Percentiles rank a stretch among this genome's conserved stretches.
Conservation (phyloP, 805 yeast genomes). For the Candida maesae region DNA sequence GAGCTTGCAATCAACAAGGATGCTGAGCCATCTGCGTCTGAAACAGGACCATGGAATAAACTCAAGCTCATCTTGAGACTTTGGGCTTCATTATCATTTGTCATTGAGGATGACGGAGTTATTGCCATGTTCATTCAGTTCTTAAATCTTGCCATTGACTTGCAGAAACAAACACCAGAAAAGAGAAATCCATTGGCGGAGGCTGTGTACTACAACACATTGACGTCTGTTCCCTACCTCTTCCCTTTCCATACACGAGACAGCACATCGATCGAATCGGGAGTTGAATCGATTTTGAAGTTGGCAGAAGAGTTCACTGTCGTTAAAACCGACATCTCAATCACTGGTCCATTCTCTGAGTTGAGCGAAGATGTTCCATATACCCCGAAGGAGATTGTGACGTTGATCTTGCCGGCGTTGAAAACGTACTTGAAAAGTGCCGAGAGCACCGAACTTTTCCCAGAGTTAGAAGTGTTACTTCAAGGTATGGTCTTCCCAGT, state of each 20-base stretch:
- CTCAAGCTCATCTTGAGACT: slow-evolving; percentile 70
- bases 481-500: slow-evolving; percentile 14
- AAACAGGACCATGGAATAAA: slow-evolving; percentile 62
- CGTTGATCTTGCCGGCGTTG: slow-evolving; percentile 51
- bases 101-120: slow-evolving; percentile 49
- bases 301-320: slow-evolving; percentile 40
- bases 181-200: slow-evolving; percentile 60
- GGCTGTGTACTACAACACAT: slow-evolving; percentile 57
- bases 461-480: slow-evolving; percentile 30
- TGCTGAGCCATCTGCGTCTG: slow-evolving; percentile 29
- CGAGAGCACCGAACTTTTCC: slow-evolving; percentile 27
- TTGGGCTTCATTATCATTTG: slow-evolving; percentile 60
- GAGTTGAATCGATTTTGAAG: slow-evolving; percentile 35
- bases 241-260: slow-evolving; percentile 39
- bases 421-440: slow-evolving; percentile 18
- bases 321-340: slow-evolving; percentile 17
- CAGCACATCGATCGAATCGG: slow-evolving; percentile 35
- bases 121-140: slow-evolving; percentile 49
- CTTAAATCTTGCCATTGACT: slow-evolving; percentile 49
- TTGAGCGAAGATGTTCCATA: slow-evolving; percentile 40
- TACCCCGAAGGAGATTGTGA: slow-evolving; percentile 44
- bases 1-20: slow-evolving; percentile 31
- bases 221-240: slow-evolving; percentile 63
- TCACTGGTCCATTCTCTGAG: slow-evolving; percentile 26
- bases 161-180: slow-evolving; percentile 39